Evolutionary conservation across 768 basidiomycete genomes (phyloP).

Genomic region (Mycena metata): DNA sequence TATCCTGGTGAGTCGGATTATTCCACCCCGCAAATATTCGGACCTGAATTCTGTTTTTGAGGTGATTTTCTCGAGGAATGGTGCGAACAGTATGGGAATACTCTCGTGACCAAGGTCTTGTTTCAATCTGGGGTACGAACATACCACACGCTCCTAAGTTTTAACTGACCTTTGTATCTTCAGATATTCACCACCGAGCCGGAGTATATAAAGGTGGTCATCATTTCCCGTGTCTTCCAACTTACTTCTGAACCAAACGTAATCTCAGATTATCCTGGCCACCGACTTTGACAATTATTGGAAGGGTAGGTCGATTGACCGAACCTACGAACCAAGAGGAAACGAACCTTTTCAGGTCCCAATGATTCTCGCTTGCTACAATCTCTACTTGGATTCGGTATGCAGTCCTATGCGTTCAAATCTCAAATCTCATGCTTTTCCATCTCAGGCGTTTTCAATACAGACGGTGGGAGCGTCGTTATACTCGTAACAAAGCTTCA

Average conservation of each 20-base stretch:
- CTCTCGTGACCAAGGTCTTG: conserved; percentile 14
- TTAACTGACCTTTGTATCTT: not conserved
- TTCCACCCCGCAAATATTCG: not conserved
- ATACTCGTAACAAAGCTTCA: not conserved
- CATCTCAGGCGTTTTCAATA: conserved; percentile 21
- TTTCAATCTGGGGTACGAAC: not conserved
- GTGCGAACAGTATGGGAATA: conserved; percentile 15
- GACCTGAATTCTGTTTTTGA: not conserved
- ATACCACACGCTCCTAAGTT: not conserved
- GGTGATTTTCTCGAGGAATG: conserved; percentile 21
- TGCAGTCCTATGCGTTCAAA: not conserved
- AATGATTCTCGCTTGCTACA: not conserved
- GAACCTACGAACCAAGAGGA: not conserved
- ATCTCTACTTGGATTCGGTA: conserved; percentile 30
- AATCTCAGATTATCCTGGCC: conserved; percentile 18
- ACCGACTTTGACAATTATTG: conserved; percentile 30
- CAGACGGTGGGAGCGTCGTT: conserved; percentile 18
- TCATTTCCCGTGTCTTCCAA: too few relatives aligned
- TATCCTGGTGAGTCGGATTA: conserved; percentile 21
- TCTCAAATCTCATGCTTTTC: not conserved
- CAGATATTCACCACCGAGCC: conserved; percentile 26
- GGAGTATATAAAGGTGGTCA: conserved; percentile 18
- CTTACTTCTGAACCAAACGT: not conserved
- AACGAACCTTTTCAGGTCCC: not conserved
- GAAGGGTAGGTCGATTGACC: conserved; percentile 6